Conservation (phyloP, 2,329 filamentous ascomycete genomes). For the Sclerotinia trifoliorum region DNA sequence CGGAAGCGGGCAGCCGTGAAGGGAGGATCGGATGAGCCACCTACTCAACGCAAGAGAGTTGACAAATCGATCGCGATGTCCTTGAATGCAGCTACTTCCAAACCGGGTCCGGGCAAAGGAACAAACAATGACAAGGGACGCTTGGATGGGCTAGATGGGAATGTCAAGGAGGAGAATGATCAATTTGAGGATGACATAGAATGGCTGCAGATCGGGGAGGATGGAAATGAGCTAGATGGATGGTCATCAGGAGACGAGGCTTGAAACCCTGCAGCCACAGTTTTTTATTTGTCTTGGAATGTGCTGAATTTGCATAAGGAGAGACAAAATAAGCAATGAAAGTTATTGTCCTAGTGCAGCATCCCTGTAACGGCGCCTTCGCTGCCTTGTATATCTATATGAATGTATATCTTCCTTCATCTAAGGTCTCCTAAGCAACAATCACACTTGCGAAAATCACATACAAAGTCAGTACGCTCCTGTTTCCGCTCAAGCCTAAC, state of each 20-base stretch:
- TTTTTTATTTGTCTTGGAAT: neutral
- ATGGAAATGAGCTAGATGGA: neutral
- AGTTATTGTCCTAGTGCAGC: neutral
- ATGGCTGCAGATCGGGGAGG: neutral
- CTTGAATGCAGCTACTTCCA: conserved; percentile 6
- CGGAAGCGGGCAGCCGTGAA: neutral
- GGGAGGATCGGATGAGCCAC: neutral
- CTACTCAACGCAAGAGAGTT: neutral
- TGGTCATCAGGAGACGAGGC: neutral
- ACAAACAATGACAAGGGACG: neutral
- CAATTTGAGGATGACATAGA: neutral
- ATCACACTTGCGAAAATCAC: neutral
- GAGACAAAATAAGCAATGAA: neutral
- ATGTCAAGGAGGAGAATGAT: neutral
- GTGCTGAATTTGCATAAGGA: neutral
- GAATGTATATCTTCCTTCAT: neutral
- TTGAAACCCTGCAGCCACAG: neutral
- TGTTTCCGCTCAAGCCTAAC: neutral
- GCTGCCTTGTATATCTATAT: neutral
- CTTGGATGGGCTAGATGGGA: neutral
- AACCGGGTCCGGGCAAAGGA: neutral
- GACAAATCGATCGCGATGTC: neutral
- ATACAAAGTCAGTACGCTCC: neutral
- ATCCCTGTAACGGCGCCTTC: neutral
- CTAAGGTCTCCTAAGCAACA: neutral